Percentiles rank a stretch among this genome's conserved stretches.
phyloP scores from a whole-genome alignment of 306 rosid species.

The Fagus crenata region DNA sequence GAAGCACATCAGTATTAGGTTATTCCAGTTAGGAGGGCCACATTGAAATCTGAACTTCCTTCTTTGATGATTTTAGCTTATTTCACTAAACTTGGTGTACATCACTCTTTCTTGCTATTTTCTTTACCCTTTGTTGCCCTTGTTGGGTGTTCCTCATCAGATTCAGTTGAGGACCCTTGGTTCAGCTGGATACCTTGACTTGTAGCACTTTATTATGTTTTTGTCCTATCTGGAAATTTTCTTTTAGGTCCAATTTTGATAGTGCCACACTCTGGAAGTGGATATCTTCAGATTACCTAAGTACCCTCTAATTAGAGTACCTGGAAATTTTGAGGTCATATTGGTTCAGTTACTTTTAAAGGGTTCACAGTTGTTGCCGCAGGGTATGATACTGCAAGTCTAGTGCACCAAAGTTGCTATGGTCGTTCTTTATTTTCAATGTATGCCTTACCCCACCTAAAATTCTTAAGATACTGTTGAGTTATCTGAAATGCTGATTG shows the following conservation, averaged over 20 bases:
- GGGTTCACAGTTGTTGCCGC: too few species aligned
- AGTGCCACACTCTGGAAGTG: background rate
- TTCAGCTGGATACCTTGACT: background rate
- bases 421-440: too few species aligned
- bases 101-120: background rate
- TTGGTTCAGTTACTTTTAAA: too few species aligned
- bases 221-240: background rate
- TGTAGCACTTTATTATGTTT: background rate
- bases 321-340: too few species aligned
- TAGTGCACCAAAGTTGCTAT: too few species aligned
- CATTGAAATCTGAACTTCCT: background rate
- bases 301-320: too few species aligned
- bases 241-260: background rate
- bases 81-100: background rate
- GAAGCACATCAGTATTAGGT: background rate
- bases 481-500: too few species aligned
- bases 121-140: background rate
- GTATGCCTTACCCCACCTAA: too few species aligned
- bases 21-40: background rate
- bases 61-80: background rate
- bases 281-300: background rate
- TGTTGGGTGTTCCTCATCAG: slow-evolving; percentile 1
- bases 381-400: too few species aligned
- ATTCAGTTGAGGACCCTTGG: background rate
- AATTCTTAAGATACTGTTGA: too few species aligned